A percentile compares a stretch with the other conserved stretches of the same genome.
Evolutionary conservation across 257 asterid species (phyloP).

Genomic region (Linaria vulgaris): DNA sequence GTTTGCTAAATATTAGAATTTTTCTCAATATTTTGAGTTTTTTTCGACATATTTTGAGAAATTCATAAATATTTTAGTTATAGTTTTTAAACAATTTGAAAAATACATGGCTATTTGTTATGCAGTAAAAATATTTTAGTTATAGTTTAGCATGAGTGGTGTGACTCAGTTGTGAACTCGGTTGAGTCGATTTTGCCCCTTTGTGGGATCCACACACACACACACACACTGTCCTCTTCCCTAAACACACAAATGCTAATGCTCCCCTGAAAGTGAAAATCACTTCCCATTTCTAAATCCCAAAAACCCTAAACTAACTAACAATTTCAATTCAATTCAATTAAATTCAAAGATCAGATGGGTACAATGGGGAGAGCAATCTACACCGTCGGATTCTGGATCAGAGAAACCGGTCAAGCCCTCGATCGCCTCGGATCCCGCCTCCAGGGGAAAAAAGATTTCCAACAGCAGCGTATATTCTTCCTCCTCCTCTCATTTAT

Average conservation of each 20-base stretch:
- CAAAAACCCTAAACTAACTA: neutral
- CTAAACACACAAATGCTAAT: neutral
- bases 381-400: slow-evolving; percentile 93
- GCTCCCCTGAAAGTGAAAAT: slow-evolving; percentile 1
- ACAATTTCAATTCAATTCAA: neutral
- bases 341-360: slow-evolving; percentile 33
- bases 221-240: neutral
- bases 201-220: neutral
- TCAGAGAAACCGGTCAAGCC: slow-evolving; percentile 98
- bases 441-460: slow-evolving; percentile 79
- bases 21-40: too few species aligned
- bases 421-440: slow-evolving; percentile 98
- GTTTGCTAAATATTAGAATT: too few species aligned
- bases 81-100: too few species aligned
- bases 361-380: slow-evolving; percentile 70
- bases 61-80: too few species aligned
- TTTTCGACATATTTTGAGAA: too few species aligned
- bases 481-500: slow-evolving; percentile 18
- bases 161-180: too few species aligned
- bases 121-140: too few species aligned
- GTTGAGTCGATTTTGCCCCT: too few species aligned
- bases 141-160: too few species aligned
- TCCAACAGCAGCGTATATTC: slow-evolving; percentile 72
- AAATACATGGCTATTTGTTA: too few species aligned
- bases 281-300: neutral